A percentile compares a stretch with the other conserved stretches of the same genome.
Evolutionary conservation across 2,329 filamentous ascomycete genomes (phyloP).

Genomic region (Grosmannia huntii): DNA sequence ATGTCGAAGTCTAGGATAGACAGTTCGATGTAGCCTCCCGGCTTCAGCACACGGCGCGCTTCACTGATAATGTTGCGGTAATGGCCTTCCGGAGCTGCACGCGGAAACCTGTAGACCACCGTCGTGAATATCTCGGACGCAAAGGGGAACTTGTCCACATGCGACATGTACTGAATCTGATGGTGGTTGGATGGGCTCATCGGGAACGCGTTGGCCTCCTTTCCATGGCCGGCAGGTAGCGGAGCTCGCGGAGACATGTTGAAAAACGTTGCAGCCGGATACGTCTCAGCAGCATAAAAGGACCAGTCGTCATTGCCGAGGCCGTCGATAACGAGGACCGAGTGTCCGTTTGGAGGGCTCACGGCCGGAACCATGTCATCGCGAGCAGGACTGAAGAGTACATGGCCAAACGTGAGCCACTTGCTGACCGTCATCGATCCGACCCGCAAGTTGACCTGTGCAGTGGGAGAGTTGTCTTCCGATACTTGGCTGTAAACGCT

Average conservation of each 20-base stretch:
- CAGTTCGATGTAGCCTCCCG: slow-evolving; percentile 68
- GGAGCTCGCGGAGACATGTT: slow-evolving; percentile 53
- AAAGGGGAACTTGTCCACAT: slow-evolving; percentile 59
- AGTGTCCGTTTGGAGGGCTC: slow-evolving; percentile 40
- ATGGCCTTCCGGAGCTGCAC: slow-evolving; percentile 52
- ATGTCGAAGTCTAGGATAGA: slow-evolving; percentile 68
- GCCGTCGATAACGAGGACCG: slow-evolving; percentile 67
- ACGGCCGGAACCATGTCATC: slow-evolving; percentile 50
- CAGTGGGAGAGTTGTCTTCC: slow-evolving; percentile 48
- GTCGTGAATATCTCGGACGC: slow-evolving; percentile 62
- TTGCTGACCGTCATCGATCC: slow-evolving; percentile 78
- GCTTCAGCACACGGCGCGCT: slow-evolving; percentile 63
- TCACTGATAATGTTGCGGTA: slow-evolving; percentile 63
- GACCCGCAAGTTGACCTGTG: slow-evolving; percentile 63
- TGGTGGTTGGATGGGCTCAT: slow-evolving; percentile 57
- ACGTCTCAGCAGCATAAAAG: slow-evolving; percentile 72
- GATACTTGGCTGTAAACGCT: slow-evolving; percentile 34
- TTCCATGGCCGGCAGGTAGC: slow-evolving; percentile 30
- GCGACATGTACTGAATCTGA: slow-evolving; percentile 55
- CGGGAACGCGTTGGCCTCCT: slow-evolving; percentile 33
- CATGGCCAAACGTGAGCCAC: slow-evolving; percentile 75
- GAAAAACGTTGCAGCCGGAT: slow-evolving; percentile 62
- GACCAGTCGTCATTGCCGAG: slow-evolving; percentile 85
- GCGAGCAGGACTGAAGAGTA: slow-evolving; percentile 68
- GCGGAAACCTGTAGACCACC: slow-evolving; percentile 66